Conservation (phyloP, 345 rosid genomes). For the Melastoma malabathricum region DNA sequence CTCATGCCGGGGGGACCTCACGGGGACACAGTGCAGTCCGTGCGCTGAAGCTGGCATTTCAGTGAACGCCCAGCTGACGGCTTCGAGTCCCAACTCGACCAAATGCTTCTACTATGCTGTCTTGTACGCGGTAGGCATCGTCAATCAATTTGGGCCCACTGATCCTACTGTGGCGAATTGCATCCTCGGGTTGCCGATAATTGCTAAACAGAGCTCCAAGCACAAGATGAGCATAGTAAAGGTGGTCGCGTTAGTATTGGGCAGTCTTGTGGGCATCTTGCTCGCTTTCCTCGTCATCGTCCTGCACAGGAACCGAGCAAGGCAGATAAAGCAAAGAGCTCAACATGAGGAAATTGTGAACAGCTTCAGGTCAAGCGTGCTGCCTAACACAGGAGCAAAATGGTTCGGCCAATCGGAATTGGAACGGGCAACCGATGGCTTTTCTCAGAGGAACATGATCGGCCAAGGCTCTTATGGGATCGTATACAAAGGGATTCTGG, state of each 20-base stretch:
- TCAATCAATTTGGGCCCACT: conserved; percentile 29
- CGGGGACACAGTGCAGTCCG: conserved; percentile 29
- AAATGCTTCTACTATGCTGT: conserved; percentile 29
- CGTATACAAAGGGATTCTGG: conserved; percentile 33
- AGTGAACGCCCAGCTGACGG: conserved; percentile 19
- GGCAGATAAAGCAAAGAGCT: conserved; percentile 17
- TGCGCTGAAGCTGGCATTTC: conserved; percentile 36
- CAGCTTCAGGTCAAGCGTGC: conserved; percentile 21
- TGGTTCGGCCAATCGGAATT: conserved; percentile 41
- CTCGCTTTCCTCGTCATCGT: conserved; percentile 15
- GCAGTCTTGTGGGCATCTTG: conserved; percentile 25
- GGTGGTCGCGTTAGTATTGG: conserved; percentile 14
- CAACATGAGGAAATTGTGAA: conserved; percentile 19
- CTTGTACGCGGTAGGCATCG: conserved; percentile 35
- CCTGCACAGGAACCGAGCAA: conserved; percentile 16
- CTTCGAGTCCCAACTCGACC: conserved; percentile 18
- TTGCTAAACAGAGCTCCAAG: no score
- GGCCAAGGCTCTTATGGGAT: conserved; percentile 42
- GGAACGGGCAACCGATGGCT: conserved; percentile 35
- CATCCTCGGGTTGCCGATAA: conserved; percentile 31
- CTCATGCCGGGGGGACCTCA: conserved; percentile 28
- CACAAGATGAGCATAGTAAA: conserved; percentile 7
- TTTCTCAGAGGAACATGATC: conserved; percentile 30
- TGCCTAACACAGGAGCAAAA: conserved; percentile 40
- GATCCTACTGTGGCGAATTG: conserved; percentile 28